Conservation (phyloP, 139 green algal species). For the Chlorella vulgaris region DNA sequence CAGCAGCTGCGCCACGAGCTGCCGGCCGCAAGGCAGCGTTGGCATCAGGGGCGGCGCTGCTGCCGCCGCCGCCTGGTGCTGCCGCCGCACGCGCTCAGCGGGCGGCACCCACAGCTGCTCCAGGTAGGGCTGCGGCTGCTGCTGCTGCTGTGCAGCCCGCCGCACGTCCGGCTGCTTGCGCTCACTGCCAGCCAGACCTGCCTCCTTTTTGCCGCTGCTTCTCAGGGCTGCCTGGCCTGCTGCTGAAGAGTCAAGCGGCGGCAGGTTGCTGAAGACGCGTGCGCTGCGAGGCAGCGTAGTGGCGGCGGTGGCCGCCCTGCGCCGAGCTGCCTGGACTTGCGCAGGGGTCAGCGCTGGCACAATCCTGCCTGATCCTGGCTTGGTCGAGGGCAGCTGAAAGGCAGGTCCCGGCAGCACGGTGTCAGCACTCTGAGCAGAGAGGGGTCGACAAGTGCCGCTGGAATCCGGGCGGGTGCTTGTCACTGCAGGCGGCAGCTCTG, state of each 20-base stretch:
- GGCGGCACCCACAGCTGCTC: constrained; percentile 1
- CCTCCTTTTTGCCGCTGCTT: neutral
- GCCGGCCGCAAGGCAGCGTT: neutral
- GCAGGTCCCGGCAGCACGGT: no score
- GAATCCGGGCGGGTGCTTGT: no score
- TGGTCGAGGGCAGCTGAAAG: neutral
- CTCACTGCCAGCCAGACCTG: neutral
- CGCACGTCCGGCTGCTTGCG: neutral
- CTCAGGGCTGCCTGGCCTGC: neutral
- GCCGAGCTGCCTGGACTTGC: neutral
- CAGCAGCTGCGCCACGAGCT: neutral
- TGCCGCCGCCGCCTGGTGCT: neutral
- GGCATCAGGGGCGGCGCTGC: neutral
- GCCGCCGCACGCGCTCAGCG: neutral
- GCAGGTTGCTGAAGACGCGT: neutral
- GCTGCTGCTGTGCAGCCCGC: neutral
- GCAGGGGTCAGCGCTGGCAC: no score
- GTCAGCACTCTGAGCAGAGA: neutral
- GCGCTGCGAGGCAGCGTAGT: neutral
- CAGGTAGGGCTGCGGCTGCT: neutral
- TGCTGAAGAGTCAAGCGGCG: neutral
- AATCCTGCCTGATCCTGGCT: neutral
- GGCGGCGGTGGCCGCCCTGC: constrained; percentile 1
- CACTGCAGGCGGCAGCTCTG: no score
- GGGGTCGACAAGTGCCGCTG: neutral